A percentile compares a stretch with the other conserved stretches of the same genome.
Conservation (phyloP, 2,329 filamentous ascomycete genomes). For the Mariannaea elegans region DNA sequence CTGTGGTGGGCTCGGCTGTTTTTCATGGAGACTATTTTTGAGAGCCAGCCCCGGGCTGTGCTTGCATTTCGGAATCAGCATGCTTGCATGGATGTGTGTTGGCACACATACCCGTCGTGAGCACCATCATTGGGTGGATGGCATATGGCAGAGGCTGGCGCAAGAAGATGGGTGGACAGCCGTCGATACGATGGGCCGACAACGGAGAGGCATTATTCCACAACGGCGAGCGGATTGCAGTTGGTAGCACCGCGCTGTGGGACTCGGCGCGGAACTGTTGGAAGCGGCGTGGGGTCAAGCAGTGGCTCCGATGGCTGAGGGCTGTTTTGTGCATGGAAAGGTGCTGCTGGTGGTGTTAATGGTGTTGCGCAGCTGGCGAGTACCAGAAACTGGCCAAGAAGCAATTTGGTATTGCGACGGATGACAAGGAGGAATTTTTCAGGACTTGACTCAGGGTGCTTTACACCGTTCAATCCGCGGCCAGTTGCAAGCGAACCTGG, state of each 20-base stretch:
- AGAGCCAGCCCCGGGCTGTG: background rate
- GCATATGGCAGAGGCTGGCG: constrained; percentile 19
- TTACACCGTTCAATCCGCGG: no score
- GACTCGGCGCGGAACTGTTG: constrained; percentile 5
- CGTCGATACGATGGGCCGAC: constrained; percentile 20
- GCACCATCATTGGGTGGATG: constrained; percentile 23
- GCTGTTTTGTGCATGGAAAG: no score
- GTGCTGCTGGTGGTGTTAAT: no score
- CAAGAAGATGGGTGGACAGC: constrained; percentile 11
- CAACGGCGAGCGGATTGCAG: constrained; percentile 10
- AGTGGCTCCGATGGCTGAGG: constrained; percentile 3
- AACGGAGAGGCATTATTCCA: constrained; percentile 17
- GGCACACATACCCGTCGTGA: constrained; percentile 18
- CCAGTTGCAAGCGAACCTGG: no score
- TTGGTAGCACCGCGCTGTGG: constrained; percentile 7
- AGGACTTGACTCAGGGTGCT: no score
- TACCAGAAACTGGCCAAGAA: no score
- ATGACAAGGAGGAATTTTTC: no score
- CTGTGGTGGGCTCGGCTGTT: constrained; percentile 19
- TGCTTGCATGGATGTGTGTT: constrained; percentile 13
- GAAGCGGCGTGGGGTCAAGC: constrained; percentile 4
- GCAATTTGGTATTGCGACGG: no score
- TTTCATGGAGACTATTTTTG: constrained; percentile 18
- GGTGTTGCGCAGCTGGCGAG: no score
- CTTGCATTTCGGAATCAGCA: constrained; percentile 7